Base-by-base conservation (phyloP, 805 yeast species). In the Wickerhamomyces canadensis region DNA sequence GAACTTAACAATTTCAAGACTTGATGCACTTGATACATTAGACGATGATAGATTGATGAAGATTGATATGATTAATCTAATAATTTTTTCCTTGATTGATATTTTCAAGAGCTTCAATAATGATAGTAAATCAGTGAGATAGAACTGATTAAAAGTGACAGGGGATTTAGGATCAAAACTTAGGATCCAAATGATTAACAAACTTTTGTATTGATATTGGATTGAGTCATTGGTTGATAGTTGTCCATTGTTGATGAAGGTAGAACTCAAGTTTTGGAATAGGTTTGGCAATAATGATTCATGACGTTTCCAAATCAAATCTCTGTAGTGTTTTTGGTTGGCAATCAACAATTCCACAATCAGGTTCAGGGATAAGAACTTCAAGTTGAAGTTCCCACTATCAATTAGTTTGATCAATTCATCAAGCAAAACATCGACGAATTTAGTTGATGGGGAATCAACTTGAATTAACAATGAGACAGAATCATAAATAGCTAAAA, bases 71-170 rank as follows among this genome's bases (percentile, higher is more conserved):
- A 93, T 72, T 31, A 93, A 68, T 56, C 98, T 74, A 23, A 87
- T 84, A 38, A 93, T 78, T 66, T 93, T 93, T 63, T 89, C 95
- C 67, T 93, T 93, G 48, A 91, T 84, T 2, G 96, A 85, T 40
- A 78, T 76, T 55, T 83, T 84, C 21, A 88, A 76, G 33, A 85
- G 68, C 27, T 62, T 61, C 43, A 74, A 60, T 52, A 58, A 65
- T 44, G 51, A 60, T 37, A 52, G 53, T 44, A 68, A 63, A 72
- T 70, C 59, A 54, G 67, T 33, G 66, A 79, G 38, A 74, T 72
- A 54, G 73, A 62, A 43, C 65, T 74, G n/a, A 67, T 76, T 62
- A 65, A 85, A 47, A 63, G 70, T 51, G 62, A 64, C 42, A 68
- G 73, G 49, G 72, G 67, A 44, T 60, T 70, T 44, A 49, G 48